These are phyloP conservation scores for Diaporthe caulivora DNA, from an alignment of 2,329 filamentous ascomycete species.

Conservation along the genomic window DNA sequence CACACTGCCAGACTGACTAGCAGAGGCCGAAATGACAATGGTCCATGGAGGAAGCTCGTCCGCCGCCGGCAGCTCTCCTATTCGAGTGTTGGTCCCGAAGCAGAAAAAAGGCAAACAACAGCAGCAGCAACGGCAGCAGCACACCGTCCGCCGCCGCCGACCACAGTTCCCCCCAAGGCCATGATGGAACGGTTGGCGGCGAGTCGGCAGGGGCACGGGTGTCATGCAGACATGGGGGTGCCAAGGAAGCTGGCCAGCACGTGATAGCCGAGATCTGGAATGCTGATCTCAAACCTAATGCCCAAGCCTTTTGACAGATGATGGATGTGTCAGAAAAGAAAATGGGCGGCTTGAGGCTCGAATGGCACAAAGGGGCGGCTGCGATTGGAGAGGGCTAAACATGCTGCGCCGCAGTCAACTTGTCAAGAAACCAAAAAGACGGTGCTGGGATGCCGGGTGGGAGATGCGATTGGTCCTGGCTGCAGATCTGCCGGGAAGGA, in stretches of 20 bases:
- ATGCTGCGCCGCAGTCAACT: conserved; percentile 28
- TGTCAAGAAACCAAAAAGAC: conserved; percentile 30
- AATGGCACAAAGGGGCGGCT: background rate
- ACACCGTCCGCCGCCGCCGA: conserved; percentile 1
- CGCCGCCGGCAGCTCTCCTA: conserved; percentile 8
- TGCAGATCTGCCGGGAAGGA: conserved; percentile 41
- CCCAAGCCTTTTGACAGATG: conserved; percentile 33
- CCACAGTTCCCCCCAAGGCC: conserved; percentile 17
- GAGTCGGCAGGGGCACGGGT: background rate
- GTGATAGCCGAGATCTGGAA: conserved; percentile 17
- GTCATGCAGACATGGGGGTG: conserved; percentile 29
- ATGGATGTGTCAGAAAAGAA: conserved; percentile 27
- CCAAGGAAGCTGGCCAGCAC: conserved; percentile 22
- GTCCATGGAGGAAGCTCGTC: conserved; percentile 10
- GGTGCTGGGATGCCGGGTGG: conserved; percentile 28
- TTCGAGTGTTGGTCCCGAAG: conserved; percentile 21
- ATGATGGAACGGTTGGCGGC: conserved; percentile 26
- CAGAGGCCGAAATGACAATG: conserved; percentile 21
- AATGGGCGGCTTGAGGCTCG: conserved; percentile 16
- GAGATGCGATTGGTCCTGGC: conserved; percentile 39
- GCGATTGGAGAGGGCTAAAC: conserved; percentile 36
- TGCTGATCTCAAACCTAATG: conserved; percentile 19
- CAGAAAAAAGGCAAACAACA: background rate
- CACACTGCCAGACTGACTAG: conserved; percentile 25
- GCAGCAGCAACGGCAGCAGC: background rate